Conservation (phyloP, 352 stramenopile genomes). For the Phytophthora multivora region DNA sequence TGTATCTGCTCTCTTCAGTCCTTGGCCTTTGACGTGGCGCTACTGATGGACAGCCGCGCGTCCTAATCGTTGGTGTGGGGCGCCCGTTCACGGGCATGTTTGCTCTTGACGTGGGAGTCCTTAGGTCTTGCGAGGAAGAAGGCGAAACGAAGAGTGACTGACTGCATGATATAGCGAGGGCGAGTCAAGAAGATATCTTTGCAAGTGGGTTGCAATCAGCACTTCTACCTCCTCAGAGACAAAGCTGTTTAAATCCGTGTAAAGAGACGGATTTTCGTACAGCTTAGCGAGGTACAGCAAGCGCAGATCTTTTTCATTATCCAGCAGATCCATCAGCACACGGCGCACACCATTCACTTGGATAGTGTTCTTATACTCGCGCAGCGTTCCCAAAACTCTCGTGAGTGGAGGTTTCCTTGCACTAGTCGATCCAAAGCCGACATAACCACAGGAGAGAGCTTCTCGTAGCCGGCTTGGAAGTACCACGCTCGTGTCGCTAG, state of each 20-base stretch:
- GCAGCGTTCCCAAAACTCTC: conserved; percentile 68
- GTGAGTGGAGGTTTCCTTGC: conserved; percentile 48
- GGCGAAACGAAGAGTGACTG: too few species aligned
- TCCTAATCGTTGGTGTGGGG: too few species aligned
- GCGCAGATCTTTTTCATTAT: conserved; percentile 69
- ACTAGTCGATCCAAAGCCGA: conserved; percentile 57
- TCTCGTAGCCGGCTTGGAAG: conserved; percentile 60
- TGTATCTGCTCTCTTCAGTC: too few species aligned
- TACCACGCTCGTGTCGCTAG: conserved; percentile 58
- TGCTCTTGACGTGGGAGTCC: too few species aligned
- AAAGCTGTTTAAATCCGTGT: conserved; percentile 63
- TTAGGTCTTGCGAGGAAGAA: too few species aligned
- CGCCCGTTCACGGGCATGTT: too few species aligned
- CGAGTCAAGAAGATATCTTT: conserved; percentile 83
- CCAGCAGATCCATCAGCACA: conserved; percentile 67
- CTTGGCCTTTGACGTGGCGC: too few species aligned
- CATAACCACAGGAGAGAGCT: conserved; percentile 46
- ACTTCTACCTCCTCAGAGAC: conserved; percentile 81
- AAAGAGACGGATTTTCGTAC: conserved; percentile 52
- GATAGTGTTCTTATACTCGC: conserved; percentile 72
- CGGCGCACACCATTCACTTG: conserved; percentile 67
- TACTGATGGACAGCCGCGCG: too few species aligned
- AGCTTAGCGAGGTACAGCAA: conserved; percentile 76
- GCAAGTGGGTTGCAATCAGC: conserved; percentile 78
- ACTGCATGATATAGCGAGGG: too few species aligned